phyloP scores from a whole-genome alignment of 257 asterid species.

The Solanum ossicruentum region DNA sequence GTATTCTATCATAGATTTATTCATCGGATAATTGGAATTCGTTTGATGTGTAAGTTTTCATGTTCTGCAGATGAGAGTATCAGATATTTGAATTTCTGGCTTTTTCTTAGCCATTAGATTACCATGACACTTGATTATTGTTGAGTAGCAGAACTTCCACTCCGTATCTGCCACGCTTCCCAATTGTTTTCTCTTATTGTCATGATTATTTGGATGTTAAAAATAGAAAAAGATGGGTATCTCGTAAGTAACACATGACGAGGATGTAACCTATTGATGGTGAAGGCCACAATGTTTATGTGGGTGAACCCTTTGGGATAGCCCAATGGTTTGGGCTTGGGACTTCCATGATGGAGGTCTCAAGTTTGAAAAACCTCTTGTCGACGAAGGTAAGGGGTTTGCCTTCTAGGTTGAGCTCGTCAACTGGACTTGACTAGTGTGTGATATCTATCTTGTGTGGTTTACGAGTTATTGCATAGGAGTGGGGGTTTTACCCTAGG shows the following conservation, averaged over 20 bases:
- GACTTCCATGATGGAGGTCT: too few relatives aligned
- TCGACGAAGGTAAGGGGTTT: too few relatives aligned
- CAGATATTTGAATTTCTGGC: neutral
- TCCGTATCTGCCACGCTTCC: neutral
- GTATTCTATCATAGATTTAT: neutral
- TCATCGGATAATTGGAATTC: neutral
- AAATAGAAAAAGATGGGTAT: neutral
- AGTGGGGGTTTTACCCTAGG: too few relatives aligned
- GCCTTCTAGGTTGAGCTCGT: too few relatives aligned
- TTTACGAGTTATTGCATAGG: too few relatives aligned
- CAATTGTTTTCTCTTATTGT: neutral
- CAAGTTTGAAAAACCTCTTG: too few relatives aligned
- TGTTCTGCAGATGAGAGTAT: neutral
- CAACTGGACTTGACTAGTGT: too few relatives aligned
- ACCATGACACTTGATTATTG: neutral
- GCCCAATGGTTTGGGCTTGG: too few relatives aligned
- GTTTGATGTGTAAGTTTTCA: neutral
- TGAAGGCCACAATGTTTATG: neutral
- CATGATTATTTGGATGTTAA: neutral
- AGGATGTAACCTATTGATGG: neutral
- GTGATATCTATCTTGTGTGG: too few relatives aligned
- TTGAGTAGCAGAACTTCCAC: neutral
- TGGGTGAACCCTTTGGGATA: neutral
- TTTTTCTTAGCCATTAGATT: neutral
- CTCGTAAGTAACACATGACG: neutral